A percentile compares a stretch with the other conserved stretches of the same genome.
phyloP scores from a whole-genome alignment of 2,329 filamentous ascomycete genomes.

The Fusarium palustre region DNA sequence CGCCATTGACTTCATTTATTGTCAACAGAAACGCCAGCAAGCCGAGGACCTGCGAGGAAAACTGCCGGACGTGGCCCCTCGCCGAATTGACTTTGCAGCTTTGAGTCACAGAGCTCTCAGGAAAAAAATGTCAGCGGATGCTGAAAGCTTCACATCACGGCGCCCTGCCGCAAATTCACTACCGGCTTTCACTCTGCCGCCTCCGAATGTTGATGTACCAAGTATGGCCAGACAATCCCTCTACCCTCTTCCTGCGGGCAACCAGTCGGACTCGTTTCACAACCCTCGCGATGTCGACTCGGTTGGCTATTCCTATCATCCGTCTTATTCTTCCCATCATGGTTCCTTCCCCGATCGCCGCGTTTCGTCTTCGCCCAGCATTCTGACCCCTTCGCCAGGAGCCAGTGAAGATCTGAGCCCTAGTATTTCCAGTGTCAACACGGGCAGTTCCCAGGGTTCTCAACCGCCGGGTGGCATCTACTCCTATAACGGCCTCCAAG shows the following conservation, averaged over 20 bases:
- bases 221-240: constrained; percentile 50
- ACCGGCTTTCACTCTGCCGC: constrained; percentile 53
- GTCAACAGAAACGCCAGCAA: not conserved
- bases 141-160: constrained; percentile 51
- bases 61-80: not conserved
- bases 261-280: constrained; percentile 40
- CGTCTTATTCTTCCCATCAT: constrained; percentile 44
- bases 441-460: constrained; percentile 68
- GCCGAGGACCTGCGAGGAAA: not conserved
- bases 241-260: constrained; percentile 38
- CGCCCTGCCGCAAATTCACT: constrained; percentile 51
- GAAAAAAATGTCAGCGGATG: constrained; percentile 44
- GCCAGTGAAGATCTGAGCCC: constrained; percentile 72
- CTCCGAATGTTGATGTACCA: constrained; percentile 53
- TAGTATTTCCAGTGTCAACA: constrained; percentile 70
- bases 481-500: constrained; percentile 66
- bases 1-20: not conserved
- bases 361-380: constrained; percentile 48
- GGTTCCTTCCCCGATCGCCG: constrained; percentile 46
- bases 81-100: not conserved
- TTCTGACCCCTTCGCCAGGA: constrained; percentile 58
- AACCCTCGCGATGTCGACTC: constrained; percentile 42
- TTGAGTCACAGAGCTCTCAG: not conserved
- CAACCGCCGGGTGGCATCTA: constrained; percentile 62
- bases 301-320: constrained; percentile 39